phyloP scores from a whole-genome alignment of 2,329 filamentous ascomycete genomes.

The Trichoderma simmonsii region DNA sequence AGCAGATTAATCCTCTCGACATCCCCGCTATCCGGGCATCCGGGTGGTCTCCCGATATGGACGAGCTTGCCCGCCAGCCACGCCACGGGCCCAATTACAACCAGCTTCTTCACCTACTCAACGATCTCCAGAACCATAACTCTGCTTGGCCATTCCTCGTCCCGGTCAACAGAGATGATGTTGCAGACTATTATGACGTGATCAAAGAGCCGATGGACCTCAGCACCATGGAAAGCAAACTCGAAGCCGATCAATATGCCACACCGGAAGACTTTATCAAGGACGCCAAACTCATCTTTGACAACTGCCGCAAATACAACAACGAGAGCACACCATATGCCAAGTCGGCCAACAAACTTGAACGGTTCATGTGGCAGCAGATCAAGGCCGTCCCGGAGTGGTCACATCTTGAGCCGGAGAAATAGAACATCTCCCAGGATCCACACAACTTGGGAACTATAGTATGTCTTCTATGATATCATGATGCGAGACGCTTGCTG shows the following conservation, averaged over 20 bases:
- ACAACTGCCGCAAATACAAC: conserved; percentile 95
- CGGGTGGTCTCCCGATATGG: conserved; percentile 97
- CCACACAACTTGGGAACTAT: not conserved
- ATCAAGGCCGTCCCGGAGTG: conserved; percentile 91
- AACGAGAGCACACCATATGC: conserved; percentile 93
- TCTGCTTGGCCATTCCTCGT: conserved; percentile 93
- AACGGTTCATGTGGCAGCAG: conserved; percentile 92
- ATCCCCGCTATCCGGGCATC: conserved; percentile 87
- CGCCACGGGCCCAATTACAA: conserved; percentile 97
- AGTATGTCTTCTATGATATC: not conserved
- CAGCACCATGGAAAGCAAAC: conserved; percentile 90
- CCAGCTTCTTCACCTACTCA: conserved; percentile 85
- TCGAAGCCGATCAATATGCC: conserved; percentile 88
- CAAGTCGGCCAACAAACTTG: conserved; percentile 90
- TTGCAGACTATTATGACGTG: conserved; percentile 97
- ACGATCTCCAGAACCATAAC: conserved; percentile 90
- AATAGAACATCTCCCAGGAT: conserved; percentile 29
- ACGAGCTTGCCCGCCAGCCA: conserved; percentile 89
- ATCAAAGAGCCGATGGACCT: conserved; percentile 98
- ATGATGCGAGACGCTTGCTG: not conserved
- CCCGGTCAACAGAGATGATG: conserved; percentile 92
- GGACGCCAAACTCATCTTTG: conserved; percentile 85
- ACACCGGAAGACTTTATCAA: conserved; percentile 89
- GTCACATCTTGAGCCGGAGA: conserved; percentile 61
- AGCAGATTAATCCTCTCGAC: conserved; percentile 76